These are phyloP conservation scores for Meyerozyma guilliermondii DNA, from an alignment of 1,139 yeast species.

Conservation along the genomic window DNA sequence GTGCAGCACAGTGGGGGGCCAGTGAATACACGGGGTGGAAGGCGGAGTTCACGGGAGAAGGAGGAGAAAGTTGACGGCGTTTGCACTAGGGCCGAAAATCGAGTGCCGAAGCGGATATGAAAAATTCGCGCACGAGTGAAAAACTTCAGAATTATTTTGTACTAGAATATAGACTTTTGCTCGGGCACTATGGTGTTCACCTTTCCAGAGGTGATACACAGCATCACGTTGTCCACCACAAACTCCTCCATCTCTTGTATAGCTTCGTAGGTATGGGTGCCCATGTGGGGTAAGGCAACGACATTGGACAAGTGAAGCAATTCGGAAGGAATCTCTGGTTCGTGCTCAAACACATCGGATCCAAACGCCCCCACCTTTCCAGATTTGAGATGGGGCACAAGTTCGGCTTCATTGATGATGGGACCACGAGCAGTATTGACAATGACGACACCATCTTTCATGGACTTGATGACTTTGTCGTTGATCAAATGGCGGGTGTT, in stretches of 20 bases:
- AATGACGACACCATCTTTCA: constrained; percentile 61
- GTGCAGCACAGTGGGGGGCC: not conserved
- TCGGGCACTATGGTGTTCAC: constrained; percentile 69
- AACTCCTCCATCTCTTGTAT: constrained; percentile 53
- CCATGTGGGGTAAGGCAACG: constrained; percentile 75
- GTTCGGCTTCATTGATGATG: constrained; percentile 61
- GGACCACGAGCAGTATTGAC: constrained; percentile 75
- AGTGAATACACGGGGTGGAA: not conserved
- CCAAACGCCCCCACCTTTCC: constrained; percentile 76
- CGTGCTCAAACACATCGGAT: constrained; percentile 79
- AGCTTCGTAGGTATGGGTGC: constrained; percentile 66
- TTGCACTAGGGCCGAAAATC: not conserved
- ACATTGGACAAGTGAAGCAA: constrained; percentile 53
- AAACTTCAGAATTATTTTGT: not conserved
- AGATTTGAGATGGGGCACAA: constrained; percentile 55
- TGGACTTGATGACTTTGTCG: constrained; percentile 44
- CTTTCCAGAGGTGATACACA: constrained; percentile 50
- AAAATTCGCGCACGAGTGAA: constrained; percentile 1
- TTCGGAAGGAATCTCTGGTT: constrained; percentile 66
- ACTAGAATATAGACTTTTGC: constrained; percentile 21
- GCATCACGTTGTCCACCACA: constrained; percentile 42
- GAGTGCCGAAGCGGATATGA: constrained; percentile 2
- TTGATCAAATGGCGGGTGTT: constrained; percentile 57
- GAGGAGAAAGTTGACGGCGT: not conserved
- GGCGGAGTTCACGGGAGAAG: not conserved